phyloP scores from a whole-genome alignment of 345 rosid genomes.

The Angophora floribunda region DNA sequence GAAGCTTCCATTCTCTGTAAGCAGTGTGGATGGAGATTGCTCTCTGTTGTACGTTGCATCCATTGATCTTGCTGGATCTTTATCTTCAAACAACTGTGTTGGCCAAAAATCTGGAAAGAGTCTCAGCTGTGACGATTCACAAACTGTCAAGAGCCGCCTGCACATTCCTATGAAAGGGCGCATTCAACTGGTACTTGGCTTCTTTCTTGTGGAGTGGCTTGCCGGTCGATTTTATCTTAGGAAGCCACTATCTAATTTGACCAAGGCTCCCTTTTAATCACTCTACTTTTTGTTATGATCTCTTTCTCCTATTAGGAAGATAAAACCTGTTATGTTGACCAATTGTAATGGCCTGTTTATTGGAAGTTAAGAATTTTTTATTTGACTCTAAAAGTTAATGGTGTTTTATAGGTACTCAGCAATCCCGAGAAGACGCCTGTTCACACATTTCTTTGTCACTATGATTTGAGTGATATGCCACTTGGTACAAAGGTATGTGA shows the following conservation, averaged over 20 bases:
- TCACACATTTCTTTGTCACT: constrained; percentile 91
- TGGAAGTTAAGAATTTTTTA: not conserved
- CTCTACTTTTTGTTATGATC: not conserved
- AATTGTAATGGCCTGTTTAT: not conserved
- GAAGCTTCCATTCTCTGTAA: constrained; percentile 92
- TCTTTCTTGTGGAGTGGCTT: constrained; percentile 2
- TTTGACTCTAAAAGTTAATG: not conserved
- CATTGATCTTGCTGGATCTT: constrained; percentile 64
- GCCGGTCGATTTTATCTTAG: not conserved
- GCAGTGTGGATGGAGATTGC: constrained; percentile 86
- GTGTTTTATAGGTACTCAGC: constrained; percentile 71
- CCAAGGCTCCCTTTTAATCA: not conserved
- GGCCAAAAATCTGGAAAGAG: constrained; percentile 45
- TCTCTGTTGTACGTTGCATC: constrained; percentile 70
- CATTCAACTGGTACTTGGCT: constrained; percentile 60
- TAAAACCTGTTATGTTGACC: not conserved
- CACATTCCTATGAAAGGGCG: constrained; percentile 94
- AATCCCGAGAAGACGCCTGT: constrained; percentile 97
- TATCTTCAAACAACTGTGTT: constrained; percentile 36
- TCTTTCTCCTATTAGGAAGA: not conserved
- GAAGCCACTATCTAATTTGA: not conserved
- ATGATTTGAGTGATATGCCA: constrained; percentile 96
- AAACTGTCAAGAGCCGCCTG: constrained; percentile 49
- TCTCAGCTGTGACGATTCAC: constrained; percentile 47
- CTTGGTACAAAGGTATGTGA: constrained; percentile 61